Evolutionary conservation across 2,329 filamentous ascomycete species (phyloP).

Genomic region (Fusarium irregulare): DNA sequence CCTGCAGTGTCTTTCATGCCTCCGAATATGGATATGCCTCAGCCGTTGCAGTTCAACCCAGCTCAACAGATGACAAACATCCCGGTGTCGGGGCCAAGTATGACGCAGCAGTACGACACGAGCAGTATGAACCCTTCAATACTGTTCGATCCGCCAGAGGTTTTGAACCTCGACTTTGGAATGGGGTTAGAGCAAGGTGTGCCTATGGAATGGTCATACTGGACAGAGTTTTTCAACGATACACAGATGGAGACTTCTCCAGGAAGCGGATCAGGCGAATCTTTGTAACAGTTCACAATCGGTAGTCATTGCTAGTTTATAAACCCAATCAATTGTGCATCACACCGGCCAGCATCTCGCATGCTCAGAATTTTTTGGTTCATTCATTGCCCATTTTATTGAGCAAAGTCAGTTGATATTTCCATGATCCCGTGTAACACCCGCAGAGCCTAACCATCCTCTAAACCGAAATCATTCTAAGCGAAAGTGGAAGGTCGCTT

Average conservation of each 20-base stretch:
- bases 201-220: constrained; percentile 51
- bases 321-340: constrained; percentile 48
- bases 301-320: constrained; percentile 41
- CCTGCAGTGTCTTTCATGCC: constrained; percentile 9
- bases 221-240: constrained; percentile 60
- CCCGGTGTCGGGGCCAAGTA: not conserved
- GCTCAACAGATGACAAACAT: constrained; percentile 1
- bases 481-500: constrained; percentile 97
- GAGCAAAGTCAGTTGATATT: constrained; percentile 68
- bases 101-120: constrained; percentile 42
- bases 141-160: constrained; percentile 45
- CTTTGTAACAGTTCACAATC: constrained; percentile 37
- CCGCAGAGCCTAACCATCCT: constrained; percentile 65
- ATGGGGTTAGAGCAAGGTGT: constrained; percentile 36
- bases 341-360: constrained; percentile 39
- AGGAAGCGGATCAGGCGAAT: constrained; percentile 40
- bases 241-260: constrained; percentile 52
- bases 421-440: constrained; percentile 72
- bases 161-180: constrained; percentile 42
- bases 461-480: constrained; percentile 73
- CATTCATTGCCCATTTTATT: constrained; percentile 61
- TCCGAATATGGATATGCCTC: constrained; percentile 13
- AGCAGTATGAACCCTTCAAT: constrained; percentile 47
- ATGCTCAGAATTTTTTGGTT: constrained; percentile 54
- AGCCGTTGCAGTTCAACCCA: constrained; percentile 24